Evolutionary conservation across 441 rosid genomes (phyloP), one percentile per base, ranked within the genome.

Genomic region (Croton setiger): DNA sequence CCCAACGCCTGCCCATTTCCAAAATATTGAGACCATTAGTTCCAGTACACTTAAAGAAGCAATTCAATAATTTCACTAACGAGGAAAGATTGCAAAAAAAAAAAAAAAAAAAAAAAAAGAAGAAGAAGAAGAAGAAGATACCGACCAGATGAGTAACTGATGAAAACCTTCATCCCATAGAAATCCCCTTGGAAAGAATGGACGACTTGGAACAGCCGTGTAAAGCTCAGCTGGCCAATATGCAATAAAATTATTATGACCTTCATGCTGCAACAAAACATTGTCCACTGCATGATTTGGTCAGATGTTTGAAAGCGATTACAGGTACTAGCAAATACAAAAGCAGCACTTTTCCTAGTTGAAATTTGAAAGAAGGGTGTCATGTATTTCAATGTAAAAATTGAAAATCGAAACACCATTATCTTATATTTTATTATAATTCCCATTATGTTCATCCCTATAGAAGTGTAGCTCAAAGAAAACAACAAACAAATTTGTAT

Each of bases 101-200:
- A n/a, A n/a, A n/a, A n/a, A n/a, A n/a, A n/a, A n/a, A n/a, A n/a
- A n/a, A n/a, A n/a, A n/a, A n/a, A n/a, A n/a, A n/a, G n/a, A n/a
- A n/a, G n/a, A n/a, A n/a, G n/a, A n/a, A n/a, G n/a, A n/a, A n/a
- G n/a, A n/a, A n/a, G n/a, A n/a, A n/a, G 31, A 9, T 51, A 84
- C 97, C 72, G 60, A 93, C 98, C 98, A 82, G 85, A 96, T 90
- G 77, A 96, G 78, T 74, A 96, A 76, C 78, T 96, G 99, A 85
- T 91, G 98, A 81, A 91, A 96, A 68, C 99, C 99, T 91, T 96
- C 99, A 79, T 96, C 99, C 98, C 97, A 91, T 52, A 96, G 77
- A 77, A 91, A 93, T 27, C 99, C 98, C 84, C 98, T 85, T 5
- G 99, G 99, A 71, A 93, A 93, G 82, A 93, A 85, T 43, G 98